Evolutionary conservation across 2,329 filamentous ascomycete species (phyloP).

Genomic region (Diaporthe citrichinensis): DNA sequence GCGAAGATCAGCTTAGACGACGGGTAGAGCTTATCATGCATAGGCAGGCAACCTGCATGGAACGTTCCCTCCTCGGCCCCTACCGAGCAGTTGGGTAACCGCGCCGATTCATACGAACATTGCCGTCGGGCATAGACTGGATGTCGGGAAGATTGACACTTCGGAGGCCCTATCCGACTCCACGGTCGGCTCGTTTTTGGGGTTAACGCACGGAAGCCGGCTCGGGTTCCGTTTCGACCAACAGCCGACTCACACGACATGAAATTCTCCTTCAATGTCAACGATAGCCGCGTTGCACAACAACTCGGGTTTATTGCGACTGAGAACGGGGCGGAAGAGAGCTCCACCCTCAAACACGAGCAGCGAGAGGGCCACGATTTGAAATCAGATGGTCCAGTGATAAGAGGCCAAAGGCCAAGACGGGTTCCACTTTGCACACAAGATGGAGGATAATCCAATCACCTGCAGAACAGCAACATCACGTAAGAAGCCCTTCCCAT

Average conservation of each 20-base stretch:
- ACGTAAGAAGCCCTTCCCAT: background rate
- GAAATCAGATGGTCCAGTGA: background rate
- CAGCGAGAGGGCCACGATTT: background rate
- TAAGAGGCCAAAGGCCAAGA: background rate
- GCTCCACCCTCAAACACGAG: background rate
- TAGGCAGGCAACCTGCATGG: background rate
- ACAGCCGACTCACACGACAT: background rate
- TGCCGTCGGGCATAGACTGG: background rate
- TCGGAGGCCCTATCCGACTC: background rate
- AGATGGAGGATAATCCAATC: background rate
- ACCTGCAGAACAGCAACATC: background rate
- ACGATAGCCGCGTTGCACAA: background rate
- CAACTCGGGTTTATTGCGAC: background rate
- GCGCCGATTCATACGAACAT: background rate
- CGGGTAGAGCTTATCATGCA: background rate
- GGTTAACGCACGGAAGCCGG: background rate
- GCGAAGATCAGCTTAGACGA: background rate
- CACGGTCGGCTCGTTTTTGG: background rate
- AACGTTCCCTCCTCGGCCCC: conserved; percentile 14
- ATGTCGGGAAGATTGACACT: background rate
- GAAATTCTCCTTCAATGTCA: too few relatives aligned
- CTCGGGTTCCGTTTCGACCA: background rate
- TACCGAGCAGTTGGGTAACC: background rate
- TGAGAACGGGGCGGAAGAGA: background rate
- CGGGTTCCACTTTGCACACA: background rate